A percentile compares a stretch with the other conserved stretches of the same genome.
Evolutionary conservation across 2,329 filamentous ascomycete species (phyloP).

Genomic region (Aschersonia sp.): DNA sequence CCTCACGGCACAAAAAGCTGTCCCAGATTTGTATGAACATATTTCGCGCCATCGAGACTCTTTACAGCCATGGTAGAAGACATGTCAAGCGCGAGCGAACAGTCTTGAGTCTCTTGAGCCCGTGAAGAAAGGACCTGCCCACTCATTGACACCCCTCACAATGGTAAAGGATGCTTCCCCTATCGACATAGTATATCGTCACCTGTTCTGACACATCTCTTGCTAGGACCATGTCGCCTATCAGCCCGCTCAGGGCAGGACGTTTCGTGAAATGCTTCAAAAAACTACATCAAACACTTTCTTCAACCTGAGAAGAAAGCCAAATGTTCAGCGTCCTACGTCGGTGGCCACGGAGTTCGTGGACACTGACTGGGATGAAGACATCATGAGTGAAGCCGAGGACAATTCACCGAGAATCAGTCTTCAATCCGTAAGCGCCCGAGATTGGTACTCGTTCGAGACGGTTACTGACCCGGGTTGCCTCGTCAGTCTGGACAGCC

Average conservation of each 20-base stretch:
- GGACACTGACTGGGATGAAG: slow-evolving; percentile 60
- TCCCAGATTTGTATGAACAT: no score
- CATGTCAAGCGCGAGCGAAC: no score
- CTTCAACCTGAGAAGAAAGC: slow-evolving; percentile 41
- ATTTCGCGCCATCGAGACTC: no score
- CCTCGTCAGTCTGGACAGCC: slow-evolving; percentile 46
- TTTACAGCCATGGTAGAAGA: no score
- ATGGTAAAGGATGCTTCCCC: no score
- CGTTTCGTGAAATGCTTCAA: slow-evolving; percentile 36
- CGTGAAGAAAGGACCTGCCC: no score
- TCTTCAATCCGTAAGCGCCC: slow-evolving; percentile 52
- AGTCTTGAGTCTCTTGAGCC: no score
- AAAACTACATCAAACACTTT: slow-evolving; percentile 41
- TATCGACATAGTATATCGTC: no score
- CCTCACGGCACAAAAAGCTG: no score
- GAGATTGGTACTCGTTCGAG: background rate
- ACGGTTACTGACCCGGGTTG: slow-evolving; percentile 3
- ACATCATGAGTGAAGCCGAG: slow-evolving; percentile 37
- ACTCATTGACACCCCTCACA: no score
- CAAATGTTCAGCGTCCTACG: slow-evolving; percentile 37
- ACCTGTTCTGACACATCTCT: background rate
- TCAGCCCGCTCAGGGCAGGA: slow-evolving; percentile 20
- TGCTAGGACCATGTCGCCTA: slow-evolving; percentile 21
- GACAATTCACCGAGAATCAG: slow-evolving; percentile 54
- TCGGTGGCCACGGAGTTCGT: slow-evolving; percentile 66